phyloP scores from a whole-genome alignment of 2,329 filamentous ascomycete species.

The Cryphonectria nitschkei region DNA sequence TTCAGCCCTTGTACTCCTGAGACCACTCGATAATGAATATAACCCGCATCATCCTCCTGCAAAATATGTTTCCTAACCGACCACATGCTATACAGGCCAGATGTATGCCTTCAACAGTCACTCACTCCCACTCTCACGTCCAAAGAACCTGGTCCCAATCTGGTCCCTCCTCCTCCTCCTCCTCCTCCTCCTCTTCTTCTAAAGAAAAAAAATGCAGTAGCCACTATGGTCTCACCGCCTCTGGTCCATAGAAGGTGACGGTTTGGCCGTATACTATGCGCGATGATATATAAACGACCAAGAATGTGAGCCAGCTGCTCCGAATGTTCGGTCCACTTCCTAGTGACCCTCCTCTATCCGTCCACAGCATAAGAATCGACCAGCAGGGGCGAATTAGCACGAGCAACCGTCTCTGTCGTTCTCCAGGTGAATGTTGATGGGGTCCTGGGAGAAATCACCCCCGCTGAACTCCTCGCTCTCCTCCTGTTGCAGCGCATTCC shows the following conservation, averaged over 20 bases:
- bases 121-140: background rate
- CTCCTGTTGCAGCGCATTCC: conserved; percentile 93
- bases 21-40: background rate
- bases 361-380: conserved; percentile 32
- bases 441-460: conserved; percentile 87
- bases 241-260: background rate
- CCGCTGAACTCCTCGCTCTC: conserved; percentile 97
- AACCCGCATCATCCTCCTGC: background rate
- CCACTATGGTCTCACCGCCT: background rate
- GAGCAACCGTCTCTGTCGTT: conserved; percentile 91
- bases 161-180: no score
- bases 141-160: background rate
- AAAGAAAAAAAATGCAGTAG: background rate
- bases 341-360: background rate
- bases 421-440: conserved; percentile 97
- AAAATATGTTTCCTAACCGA: background rate
- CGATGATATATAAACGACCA: conserved; percentile 2
- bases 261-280: background rate
- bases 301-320: background rate
- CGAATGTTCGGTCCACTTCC: background rate
- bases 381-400: conserved; percentile 76
- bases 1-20: conserved; percentile 7
- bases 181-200: background rate
- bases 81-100: background rate
- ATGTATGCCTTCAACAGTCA: background rate